Percentiles rank a stretch among this genome's conserved stretches.
Evolutionary conservation across 352 stramenopile genomes (phyloP).

Genomic region (Globisporangium takayamanum): DNA sequence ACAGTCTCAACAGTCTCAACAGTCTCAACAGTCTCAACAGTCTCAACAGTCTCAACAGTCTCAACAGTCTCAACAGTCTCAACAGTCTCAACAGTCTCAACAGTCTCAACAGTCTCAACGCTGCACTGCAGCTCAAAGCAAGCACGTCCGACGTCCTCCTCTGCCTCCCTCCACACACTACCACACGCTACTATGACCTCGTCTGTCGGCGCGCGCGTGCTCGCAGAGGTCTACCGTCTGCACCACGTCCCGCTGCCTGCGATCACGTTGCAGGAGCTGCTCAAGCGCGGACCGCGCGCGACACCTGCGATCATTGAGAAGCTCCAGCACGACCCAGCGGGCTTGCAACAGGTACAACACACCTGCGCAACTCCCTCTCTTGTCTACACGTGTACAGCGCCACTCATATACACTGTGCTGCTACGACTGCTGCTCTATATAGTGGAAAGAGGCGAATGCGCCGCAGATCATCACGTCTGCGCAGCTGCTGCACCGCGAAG

Average conservation of each 20-base stretch:
- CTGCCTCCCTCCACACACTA: not conserved
- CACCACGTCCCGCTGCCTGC: slow-evolving; percentile 74
- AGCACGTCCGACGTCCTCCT: too few species aligned
- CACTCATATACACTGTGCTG: not conserved
- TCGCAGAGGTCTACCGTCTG: slow-evolving; percentile 78
- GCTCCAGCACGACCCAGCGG: slow-evolving; percentile 42
- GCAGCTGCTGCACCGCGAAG: slow-evolving; percentile 70
- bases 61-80: too few species aligned
- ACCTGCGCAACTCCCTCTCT: not conserved
- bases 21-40: too few species aligned
- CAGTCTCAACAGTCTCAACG: too few species aligned
- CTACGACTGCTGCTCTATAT: not conserved
- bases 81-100: too few species aligned
- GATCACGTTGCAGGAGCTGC: slow-evolving; percentile 73
- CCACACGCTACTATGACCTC: slow-evolving; percentile 9
- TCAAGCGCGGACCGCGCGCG: slow-evolving; percentile 54
- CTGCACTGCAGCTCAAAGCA: too few species aligned
- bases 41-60: too few species aligned
- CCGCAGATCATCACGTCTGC: slow-evolving; percentile 72
- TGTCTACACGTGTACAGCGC: too few species aligned
- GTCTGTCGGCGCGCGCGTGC: slow-evolving; percentile 46
- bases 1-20: too few species aligned
- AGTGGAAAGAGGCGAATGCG: slow-evolving; percentile 63
- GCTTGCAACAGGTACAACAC: slow-evolving; percentile 25
- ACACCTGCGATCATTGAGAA: slow-evolving; percentile 38